Base-by-base conservation (phyloP, 352 stramenopile genomes). In the Phytophthora cajani region DNA sequence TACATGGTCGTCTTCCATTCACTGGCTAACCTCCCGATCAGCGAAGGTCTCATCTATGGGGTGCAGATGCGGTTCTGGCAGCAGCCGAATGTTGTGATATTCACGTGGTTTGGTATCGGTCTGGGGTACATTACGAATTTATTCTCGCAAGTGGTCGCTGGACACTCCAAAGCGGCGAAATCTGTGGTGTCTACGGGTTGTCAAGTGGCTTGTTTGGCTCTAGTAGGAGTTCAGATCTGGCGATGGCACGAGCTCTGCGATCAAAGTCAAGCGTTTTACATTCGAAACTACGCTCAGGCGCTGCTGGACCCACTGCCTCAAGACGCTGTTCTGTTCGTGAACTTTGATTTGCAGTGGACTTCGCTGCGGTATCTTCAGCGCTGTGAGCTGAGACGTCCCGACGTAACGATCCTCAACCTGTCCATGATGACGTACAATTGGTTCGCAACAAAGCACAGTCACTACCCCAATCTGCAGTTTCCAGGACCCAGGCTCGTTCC, bases 1-100 rank as follows among this genome's bases (percentile, higher is more conserved):
- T 99, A 99, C 73, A 80, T 98, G 64, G n/a, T 95, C 16, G 82
- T 98, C 6, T 99, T 99, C 74, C 96, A 99, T 77, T 82, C 90
- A 10, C 76, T 99, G 0, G 88, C 93, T 19, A 99, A 99, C 72
- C 75, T 99, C 16, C 96, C 96, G 36, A 81, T 99, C 23, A 87
- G 80, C 36, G 91, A 98, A 76, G 81, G 81, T 0, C 87, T 99
- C 16, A 83, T 98, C 17, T 98, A 95, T 62, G 97, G 93, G 1
- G 92, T 99, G 17, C 95, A 99, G 74, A 96, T 96, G 89, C 88
- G 92, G 36, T 98, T 98, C 63, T 98, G 91, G 91, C 94, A 98
- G 73, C 94, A 99, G 54, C 95, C 94, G 4, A 98, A 98, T 60
- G 77, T 98, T 12, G 33, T 98, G 2, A 74, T 89, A 1, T 99